Conservation (phyloP, 108 stramenopile genomes). For the Nitzschia palea region DNA sequence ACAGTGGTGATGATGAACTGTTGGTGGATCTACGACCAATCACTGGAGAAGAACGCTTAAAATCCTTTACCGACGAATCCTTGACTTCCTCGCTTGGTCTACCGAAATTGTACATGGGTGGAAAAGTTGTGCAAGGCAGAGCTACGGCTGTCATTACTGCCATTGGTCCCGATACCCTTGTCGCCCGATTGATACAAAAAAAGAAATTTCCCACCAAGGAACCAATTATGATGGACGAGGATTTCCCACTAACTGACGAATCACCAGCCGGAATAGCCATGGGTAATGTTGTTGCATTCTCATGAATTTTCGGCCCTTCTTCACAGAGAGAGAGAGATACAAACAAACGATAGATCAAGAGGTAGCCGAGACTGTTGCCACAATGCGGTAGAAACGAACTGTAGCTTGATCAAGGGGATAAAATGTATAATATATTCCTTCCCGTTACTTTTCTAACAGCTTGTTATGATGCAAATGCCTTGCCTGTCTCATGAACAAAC, state of each 20-base stretch:
- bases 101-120: constrained; percentile 58
- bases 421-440: no score
- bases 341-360: no score
- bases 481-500: no score
- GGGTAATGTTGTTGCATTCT: no score
- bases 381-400: no score
- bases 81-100: not conserved
- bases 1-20: constrained; percentile 47
- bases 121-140: constrained; percentile 67
- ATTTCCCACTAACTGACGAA: no score
- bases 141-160: constrained; percentile 69
- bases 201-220: constrained; percentile 65
- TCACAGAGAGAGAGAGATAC: no score
- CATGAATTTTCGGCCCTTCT: no score
- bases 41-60: constrained; percentile 66
- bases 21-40: constrained; percentile 66
- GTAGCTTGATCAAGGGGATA: no score
- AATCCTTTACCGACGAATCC: constrained; percentile 39
- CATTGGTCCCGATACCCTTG: constrained; percentile 56
- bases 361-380: no score
- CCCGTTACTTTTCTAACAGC: no score
- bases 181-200: constrained; percentile 63
- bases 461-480: no score
- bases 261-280: not conserved
- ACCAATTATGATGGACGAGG: constrained; percentile 25